Evolutionary conservation across 2,329 filamentous ascomycete genomes (phyloP).

Genomic region (Xylaria sp.): DNA sequence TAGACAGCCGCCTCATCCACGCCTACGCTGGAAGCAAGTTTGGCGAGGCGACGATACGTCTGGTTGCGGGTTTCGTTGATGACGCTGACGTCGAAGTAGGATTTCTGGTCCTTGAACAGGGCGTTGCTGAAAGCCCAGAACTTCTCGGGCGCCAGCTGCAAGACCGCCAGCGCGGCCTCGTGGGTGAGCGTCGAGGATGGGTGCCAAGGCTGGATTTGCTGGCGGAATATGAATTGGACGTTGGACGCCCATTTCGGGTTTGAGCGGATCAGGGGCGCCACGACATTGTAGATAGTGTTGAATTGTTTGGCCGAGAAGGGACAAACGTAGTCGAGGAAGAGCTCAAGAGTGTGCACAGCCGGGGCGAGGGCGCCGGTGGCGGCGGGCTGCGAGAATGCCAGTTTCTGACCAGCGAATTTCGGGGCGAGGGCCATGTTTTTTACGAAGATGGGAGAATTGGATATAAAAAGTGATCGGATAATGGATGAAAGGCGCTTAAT

Average conservation of each 20-base stretch:
- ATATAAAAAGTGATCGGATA: background rate
- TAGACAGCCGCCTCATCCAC: conserved; percentile 78
- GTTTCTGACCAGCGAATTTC: conserved; percentile 79
- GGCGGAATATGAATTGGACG: conserved; percentile 84
- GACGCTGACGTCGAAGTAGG: conserved; percentile 86
- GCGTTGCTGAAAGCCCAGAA: conserved; percentile 84
- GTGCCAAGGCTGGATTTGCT: conserved; percentile 96
- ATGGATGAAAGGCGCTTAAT: background rate
- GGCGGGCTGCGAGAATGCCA: conserved; percentile 59
- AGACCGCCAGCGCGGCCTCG: conserved; percentile 86
- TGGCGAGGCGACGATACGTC: conserved; percentile 83
- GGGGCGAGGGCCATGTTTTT: conserved; percentile 77
- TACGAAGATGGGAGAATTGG: background rate
- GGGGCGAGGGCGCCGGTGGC: conserved; percentile 54
- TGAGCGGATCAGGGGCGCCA: conserved; percentile 72
- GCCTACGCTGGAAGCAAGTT: conserved; percentile 76
- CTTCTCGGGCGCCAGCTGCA: conserved; percentile 73
- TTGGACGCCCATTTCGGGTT: conserved; percentile 67
- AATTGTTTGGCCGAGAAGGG: conserved; percentile 78
- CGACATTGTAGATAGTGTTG: conserved; percentile 75
- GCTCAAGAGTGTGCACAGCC: conserved; percentile 68
- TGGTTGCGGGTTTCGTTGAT: conserved; percentile 86
- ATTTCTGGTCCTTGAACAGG: conserved; percentile 73
- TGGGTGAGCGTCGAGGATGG: conserved; percentile 83
- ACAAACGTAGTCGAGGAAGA: conserved; percentile 91